Evolutionary conservation across 345 rosid genomes (phyloP).

Genomic region (Rhizophora apiculata): DNA sequence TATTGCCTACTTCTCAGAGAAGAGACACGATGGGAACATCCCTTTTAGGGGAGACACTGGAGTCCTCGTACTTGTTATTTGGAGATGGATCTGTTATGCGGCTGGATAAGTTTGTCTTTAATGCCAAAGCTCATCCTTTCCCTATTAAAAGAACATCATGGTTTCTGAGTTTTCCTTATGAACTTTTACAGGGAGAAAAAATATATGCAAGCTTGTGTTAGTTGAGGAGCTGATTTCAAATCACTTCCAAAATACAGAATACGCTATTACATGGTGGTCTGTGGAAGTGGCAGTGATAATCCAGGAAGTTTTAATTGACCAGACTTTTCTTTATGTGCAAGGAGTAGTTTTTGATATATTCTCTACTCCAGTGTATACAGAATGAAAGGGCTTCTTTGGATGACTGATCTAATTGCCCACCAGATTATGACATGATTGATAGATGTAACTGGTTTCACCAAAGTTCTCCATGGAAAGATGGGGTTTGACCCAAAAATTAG

Average conservation of each 20-base stretch:
- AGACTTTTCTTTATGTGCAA: not conserved
- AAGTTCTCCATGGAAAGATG: slow-evolving; percentile 9
- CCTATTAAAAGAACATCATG: slow-evolving; percentile 49
- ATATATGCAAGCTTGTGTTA: not conserved
- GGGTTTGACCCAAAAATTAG: slow-evolving; percentile 12
- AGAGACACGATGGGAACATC: slow-evolving; percentile 97
- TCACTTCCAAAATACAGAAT: not conserved
- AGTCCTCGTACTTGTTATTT: slow-evolving; percentile 86
- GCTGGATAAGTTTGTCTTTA: slow-evolving; percentile 78
- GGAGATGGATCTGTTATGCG: slow-evolving; percentile 68
- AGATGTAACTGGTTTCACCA: slow-evolving; percentile 15
- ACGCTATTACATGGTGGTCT: slow-evolving; percentile 2
- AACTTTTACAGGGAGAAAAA: too few relatives aligned
- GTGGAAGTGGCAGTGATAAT: slow-evolving; percentile 9
- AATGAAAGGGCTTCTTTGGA: slow-evolving; percentile 1
- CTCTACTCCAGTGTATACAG: slow-evolving; percentile 8
- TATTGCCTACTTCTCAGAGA: slow-evolving; percentile 59
- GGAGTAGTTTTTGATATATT: not conserved
- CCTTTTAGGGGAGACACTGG: slow-evolving; percentile 85
- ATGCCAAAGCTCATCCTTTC: slow-evolving; percentile 92
- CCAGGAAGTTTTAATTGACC: slow-evolving; percentile 4
- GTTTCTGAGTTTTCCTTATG: not conserved
- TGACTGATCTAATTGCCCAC: not conserved
- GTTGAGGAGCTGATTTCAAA: not conserved
- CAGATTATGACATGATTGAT: slow-evolving; percentile 2